Base-by-base conservation (phyloP, 768 basidiomycete species). In the Naematelia aurantialba region DNA sequence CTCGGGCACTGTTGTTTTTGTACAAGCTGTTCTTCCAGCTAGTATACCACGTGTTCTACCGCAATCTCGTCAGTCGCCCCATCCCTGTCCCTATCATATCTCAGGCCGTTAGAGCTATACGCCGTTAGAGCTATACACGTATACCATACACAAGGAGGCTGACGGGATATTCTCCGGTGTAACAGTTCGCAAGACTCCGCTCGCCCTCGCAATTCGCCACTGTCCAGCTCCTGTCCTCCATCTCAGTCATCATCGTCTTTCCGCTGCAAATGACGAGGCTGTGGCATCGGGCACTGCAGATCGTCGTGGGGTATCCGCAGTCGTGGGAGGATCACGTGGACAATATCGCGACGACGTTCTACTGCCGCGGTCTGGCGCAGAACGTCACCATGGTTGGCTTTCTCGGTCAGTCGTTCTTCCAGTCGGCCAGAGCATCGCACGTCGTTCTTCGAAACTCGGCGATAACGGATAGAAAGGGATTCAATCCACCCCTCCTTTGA, bases 331-430 rank as follows among this genome's bases (percentile, higher is more conserved):
- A 81, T 47, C 77, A 79, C 55, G 68, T 68, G 1, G 75, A 79
- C n/a, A 66, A 62, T 14, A 62, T 77, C 1, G 75, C 75, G 1
- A 75, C 73, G 8, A 74, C 69, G 44, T 75, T 80, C 24, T 79
- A 79, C 52, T 66, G 79, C 12, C 61, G 79, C 5, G 76, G 79
- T 39, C 55, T 81, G n/a, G 77, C 79, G 19, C 79, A 81, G 58
- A 79, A 79, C 52, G 77, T 80, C 2, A 79, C 78, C 0, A 78
- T 72, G 65, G 67, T 78, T 14, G 66, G 70, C 29, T 73, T 72
- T 25, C 48, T 71, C 26, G 60, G 59, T 63, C 27, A 53, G 58
- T 57, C 0, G 5, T n/a, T 27, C n/a, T 14, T 3, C 22, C 1
- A n/a, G n/a, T n/a, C n/a, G n/a, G n/a, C n/a, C n/a, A n/a, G n/a